A percentile compares a stretch with the other conserved stretches of the same genome.
phyloP scores from a whole-genome alignment of 108 stramenopile species.

The Phaeodactylum tricornutum region DNA sequence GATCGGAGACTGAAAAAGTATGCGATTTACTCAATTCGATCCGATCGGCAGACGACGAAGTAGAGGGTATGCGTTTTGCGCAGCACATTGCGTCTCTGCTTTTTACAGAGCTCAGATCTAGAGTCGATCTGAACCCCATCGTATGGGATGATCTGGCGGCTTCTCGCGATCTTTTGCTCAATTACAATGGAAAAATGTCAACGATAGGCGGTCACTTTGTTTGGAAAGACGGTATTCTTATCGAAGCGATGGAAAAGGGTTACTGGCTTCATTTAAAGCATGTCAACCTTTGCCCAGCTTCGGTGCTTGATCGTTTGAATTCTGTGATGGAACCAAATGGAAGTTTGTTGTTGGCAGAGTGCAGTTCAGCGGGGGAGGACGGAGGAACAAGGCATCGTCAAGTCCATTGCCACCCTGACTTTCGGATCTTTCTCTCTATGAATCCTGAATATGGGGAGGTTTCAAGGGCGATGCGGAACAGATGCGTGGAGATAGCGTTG shows the following conservation, averaged over 20 bases:
- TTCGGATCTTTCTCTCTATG: constrained; percentile 91
- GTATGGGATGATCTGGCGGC: background rate
- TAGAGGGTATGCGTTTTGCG: no score
- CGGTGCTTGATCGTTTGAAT: constrained; percentile 97
- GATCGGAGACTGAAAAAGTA: background rate
- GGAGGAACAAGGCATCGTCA: constrained; percentile 47
- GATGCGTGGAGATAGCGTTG: constrained; percentile 97
- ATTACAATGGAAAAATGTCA: no score
- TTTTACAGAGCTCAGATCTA: no score
- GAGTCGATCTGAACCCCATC: background rate
- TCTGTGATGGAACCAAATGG: constrained; percentile 93
- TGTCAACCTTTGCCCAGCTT: constrained; percentile 91
- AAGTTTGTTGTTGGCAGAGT: constrained; percentile 86
- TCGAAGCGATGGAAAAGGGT: constrained; percentile 84
- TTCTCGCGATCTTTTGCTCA: no score
- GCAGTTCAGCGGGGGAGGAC: constrained; percentile 47
- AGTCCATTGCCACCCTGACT: constrained; percentile 86
- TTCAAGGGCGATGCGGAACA: constrained; percentile 98
- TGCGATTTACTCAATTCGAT: background rate
- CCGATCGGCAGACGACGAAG: no score
- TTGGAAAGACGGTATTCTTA: constrained; percentile 94
- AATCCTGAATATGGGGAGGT: constrained; percentile 87
- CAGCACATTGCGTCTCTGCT: no score
- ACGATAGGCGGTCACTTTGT: constrained; percentile 42
- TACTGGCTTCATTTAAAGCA: constrained; percentile 93